Conservation (phyloP, 139 green algal species). For the Pleodorina starrii region DNA sequence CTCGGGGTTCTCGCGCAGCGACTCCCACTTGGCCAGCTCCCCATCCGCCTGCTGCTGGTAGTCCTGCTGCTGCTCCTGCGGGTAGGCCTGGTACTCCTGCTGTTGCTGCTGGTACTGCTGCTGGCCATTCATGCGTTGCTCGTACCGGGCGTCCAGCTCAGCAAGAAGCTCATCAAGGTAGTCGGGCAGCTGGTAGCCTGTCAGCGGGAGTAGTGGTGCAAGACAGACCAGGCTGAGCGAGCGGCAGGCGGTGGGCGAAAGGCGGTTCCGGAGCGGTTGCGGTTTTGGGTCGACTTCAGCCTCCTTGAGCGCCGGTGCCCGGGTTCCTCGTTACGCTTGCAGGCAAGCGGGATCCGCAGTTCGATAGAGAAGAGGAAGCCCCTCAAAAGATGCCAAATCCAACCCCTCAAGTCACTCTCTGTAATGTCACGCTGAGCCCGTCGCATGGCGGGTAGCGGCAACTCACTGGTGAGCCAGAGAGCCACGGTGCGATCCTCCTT, state of each 20-base stretch:
- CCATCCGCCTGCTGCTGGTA: neutral
- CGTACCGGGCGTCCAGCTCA: slow-evolving; percentile 8
- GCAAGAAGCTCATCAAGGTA: slow-evolving; percentile 16
- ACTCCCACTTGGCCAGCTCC: slow-evolving; percentile 19
- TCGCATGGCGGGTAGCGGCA: too few relatives aligned
- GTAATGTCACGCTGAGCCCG: too few relatives aligned
- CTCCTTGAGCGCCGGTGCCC: too few relatives aligned
- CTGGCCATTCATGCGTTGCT: neutral
- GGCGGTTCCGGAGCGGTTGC: too few relatives aligned
- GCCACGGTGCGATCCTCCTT: slow-evolving; percentile 45
- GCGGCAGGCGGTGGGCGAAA: too few relatives aligned
- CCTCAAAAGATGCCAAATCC: too few relatives aligned
- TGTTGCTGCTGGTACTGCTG: slow-evolving; percentile 16
- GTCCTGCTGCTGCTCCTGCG: slow-evolving; percentile 13
- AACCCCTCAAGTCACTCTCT: too few relatives aligned
- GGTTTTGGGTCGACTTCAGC: too few relatives aligned
- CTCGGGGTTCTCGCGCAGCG: slow-evolving; percentile 24
- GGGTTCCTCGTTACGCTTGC: too few relatives aligned
- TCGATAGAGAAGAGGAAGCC: too few relatives aligned
- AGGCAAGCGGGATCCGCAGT: too few relatives aligned
- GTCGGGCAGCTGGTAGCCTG: slow-evolving; percentile 4
- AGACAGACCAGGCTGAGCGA: neutral
- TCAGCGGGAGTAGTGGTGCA: neutral
- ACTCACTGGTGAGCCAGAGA: slow-evolving; percentile 53
- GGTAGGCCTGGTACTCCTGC: slow-evolving; percentile 9